These are phyloP conservation scores for Cyclotella distinguenda DNA, from an alignment of 108 stramenopile species.

Conservation along the genomic window DNA sequence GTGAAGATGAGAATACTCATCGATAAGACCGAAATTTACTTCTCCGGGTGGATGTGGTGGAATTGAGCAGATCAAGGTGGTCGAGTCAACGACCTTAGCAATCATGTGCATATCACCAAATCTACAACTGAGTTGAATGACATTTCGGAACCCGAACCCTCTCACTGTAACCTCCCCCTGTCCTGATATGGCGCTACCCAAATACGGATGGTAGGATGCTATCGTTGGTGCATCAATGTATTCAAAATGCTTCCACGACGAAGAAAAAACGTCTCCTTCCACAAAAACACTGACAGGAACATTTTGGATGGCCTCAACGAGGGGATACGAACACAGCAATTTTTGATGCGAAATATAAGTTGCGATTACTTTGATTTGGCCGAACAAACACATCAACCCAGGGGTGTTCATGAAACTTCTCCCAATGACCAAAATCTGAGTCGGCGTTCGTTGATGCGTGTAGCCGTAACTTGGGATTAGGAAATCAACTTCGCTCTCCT, in stretches of 20 bases:
- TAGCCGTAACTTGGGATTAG: slow-evolving; percentile 30
- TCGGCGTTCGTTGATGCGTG: not conserved
- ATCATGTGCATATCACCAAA: slow-evolving; percentile 17
- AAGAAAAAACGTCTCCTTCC: slow-evolving; percentile 9
- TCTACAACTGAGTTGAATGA: slow-evolving; percentile 19
- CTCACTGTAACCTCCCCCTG: slow-evolving; percentile 19
- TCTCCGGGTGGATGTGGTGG: slow-evolving; percentile 35
- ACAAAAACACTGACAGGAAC: slow-evolving; percentile 15
- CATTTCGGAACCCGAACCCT: slow-evolving; percentile 30
- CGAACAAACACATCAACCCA: slow-evolving; percentile 39
- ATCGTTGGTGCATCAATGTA: slow-evolving; percentile 26
- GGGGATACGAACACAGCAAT: slow-evolving; percentile 26
- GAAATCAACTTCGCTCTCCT: slow-evolving; percentile 28
- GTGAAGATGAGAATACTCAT: slow-evolving; percentile 16
- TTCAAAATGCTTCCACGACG: slow-evolving; percentile 36
- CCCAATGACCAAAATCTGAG: slow-evolving; percentile 29
- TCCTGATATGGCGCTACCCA: slow-evolving; percentile 9
- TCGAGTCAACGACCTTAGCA: slow-evolving; percentile 17
- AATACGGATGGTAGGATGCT: slow-evolving; percentile 9
- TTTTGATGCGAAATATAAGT: slow-evolving; percentile 27
- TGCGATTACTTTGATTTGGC: slow-evolving; percentile 14
- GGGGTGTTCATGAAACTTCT: slow-evolving; percentile 29
- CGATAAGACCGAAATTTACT: slow-evolving; percentile 26
- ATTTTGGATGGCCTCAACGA: not conserved
- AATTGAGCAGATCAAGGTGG: slow-evolving; percentile 28